Conservation (phyloP, 306 rosid genomes). For the Aeschynomene evenia region DNA sequence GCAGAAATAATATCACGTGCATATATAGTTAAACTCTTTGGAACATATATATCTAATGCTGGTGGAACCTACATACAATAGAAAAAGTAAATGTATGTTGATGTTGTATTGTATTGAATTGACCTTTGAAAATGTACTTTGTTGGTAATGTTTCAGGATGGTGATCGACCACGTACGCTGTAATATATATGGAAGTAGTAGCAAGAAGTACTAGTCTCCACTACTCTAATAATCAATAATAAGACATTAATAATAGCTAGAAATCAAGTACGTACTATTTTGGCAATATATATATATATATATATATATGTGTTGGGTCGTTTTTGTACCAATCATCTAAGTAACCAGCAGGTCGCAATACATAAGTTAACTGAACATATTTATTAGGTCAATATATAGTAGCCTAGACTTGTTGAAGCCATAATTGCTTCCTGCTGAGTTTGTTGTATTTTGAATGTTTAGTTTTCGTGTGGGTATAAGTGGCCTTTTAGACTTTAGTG, state of each 20-base stretch:
- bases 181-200: neutral
- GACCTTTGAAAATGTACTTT: neutral
- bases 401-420: slow-evolving; percentile 24
- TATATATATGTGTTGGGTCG: slow-evolving; percentile 37
- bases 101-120: neutral
- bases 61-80: no score
- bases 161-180: neutral
- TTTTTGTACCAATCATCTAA: slow-evolving; percentile 20
- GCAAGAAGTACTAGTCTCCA: no score
- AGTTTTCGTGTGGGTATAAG: neutral
- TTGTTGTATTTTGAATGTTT: neutral
- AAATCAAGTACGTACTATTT: slow-evolving; percentile 4
- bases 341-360: slow-evolving; percentile 23
- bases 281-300: no score
- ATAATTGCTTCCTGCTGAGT: slow-evolving; percentile 3
- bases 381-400: slow-evolving; percentile 9
- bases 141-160: slow-evolving; percentile 30
- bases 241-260: slow-evolving; percentile 15
- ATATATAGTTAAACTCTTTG: no score
- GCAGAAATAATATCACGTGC: no score
- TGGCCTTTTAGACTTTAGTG: slow-evolving; percentile 17
- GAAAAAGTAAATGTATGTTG: neutral
- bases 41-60: no score
- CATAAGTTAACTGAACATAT: neutral
- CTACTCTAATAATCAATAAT: slow-evolving; percentile 19